Percentiles rank a stretch among this genome's conserved stretches.
Evolutionary conservation across 1,284 basidiomycete species (phyloP).

Genomic region (Trichosporon ovoides): DNA sequence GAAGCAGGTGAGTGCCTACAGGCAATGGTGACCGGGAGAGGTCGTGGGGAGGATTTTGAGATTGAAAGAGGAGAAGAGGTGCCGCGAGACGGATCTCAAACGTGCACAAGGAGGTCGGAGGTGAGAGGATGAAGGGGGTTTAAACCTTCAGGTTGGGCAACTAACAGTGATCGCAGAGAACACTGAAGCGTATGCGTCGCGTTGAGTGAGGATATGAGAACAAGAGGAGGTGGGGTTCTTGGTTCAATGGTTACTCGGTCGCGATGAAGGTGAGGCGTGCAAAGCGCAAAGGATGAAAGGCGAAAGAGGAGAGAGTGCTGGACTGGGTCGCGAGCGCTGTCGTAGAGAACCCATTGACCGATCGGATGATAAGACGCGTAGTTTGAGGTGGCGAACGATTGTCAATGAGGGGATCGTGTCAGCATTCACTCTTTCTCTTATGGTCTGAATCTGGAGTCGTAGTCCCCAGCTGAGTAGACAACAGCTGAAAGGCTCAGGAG

Average conservation of each 20-base stretch:
- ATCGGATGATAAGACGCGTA: too few species aligned
- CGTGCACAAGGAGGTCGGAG: constrained; percentile 49
- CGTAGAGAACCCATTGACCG: neutral
- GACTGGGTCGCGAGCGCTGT: constrained; percentile 91
- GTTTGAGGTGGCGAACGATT: too few species aligned
- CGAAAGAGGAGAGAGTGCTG: constrained; percentile 57
- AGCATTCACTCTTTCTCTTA: too few species aligned
- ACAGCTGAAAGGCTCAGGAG: too few species aligned
- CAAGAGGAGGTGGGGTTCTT: constrained; percentile 14
- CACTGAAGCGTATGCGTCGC: neutral
- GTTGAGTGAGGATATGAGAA: constrained; percentile 14
- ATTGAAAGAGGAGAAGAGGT: constrained; percentile 31
- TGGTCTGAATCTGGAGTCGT: too few species aligned
- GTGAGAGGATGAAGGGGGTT: constrained; percentile 18
- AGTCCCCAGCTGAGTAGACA: too few species aligned
- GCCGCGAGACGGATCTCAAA: constrained; percentile 48
- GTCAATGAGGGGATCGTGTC: too few species aligned
- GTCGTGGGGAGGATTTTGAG: neutral
- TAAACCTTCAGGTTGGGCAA: constrained; percentile 37
- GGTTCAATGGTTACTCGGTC: neutral
- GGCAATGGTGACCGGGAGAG: neutral
- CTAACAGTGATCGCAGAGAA: constrained; percentile 5
- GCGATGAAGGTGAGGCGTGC: neutral
- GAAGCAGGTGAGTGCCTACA: neutral
- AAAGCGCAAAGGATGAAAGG: neutral